Evolutionary conservation across 2,329 filamentous ascomycete species (phyloP).

Genomic region (Talaromyces atroroseus): DNA sequence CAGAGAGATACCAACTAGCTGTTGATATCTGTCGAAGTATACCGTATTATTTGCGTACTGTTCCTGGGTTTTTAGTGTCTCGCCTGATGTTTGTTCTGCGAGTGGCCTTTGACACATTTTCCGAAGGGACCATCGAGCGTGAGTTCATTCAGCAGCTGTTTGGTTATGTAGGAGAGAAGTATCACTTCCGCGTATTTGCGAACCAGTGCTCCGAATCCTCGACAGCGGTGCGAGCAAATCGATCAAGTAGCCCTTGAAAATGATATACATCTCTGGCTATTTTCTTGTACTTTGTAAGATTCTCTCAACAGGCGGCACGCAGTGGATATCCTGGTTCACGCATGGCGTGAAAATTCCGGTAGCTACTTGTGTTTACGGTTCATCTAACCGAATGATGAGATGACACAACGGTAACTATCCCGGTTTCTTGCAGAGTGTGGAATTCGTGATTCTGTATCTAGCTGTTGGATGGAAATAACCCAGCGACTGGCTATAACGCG

Average conservation of each 20-base stretch:
- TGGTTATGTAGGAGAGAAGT: constrained; percentile 19
- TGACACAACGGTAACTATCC: no score
- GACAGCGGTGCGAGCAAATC: constrained; percentile 1
- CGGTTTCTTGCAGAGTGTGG: no score
- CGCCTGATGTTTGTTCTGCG: constrained; percentile 27
- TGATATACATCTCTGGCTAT: not conserved
- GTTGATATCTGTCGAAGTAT: constrained; percentile 28
- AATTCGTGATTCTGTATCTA: no score
- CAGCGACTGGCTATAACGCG: no score
- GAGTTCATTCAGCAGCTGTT: constrained; percentile 23
- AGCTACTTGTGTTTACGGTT: no score
- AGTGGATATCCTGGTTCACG: no score
- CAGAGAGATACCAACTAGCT: constrained; percentile 23
- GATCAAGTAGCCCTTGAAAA: no score
- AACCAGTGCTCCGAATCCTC: constrained; percentile 20
- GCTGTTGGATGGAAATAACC: no score
- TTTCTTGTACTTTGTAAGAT: not conserved
- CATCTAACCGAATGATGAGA: no score
- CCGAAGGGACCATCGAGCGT: constrained; percentile 24
- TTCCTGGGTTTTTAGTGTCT: constrained; percentile 23
- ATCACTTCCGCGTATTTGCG: constrained; percentile 20
- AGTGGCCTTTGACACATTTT: constrained; percentile 23
- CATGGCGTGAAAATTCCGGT: no score
- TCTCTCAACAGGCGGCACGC: no score
- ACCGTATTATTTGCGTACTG: constrained; percentile 22